Evolutionary conservation across 352 stramenopile species (phyloP), one percentile per base, ranked within the genome.

Genomic region (Globisporangium spinosum): DNA sequence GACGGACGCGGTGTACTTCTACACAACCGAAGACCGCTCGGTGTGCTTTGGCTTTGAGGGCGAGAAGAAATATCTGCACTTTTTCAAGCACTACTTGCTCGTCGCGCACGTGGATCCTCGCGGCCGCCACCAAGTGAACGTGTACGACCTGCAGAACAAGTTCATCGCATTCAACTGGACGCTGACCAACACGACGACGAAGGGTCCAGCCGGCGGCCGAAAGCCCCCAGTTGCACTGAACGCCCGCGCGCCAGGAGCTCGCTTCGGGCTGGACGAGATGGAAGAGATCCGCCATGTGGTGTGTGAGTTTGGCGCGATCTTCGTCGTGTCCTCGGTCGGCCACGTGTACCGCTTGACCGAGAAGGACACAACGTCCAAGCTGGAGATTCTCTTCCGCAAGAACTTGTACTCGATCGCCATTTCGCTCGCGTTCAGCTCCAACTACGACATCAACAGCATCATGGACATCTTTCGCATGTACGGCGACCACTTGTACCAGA

Each of bases 371-470:
- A 87, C 86, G 22, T 98, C 97, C 20, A 99, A 99, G 77, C 78
- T 99, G 6, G 91, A 98, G 70, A 95, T 98, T 25, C 77, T 99
- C 20, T 98, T 98, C 62, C 87, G 96, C 62, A 98, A 99, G 74
- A 98, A 99, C 75, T 73, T 99, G 35, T 99, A 98, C 76, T 93
- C 93, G 38, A 98, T 98, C 59, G 98, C 98, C 35, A 98, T 99
- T 62, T 98, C 95, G 65, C 89, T 99, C 54, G 97, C 97, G 5
- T 98, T 95, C 72, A 96, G 88, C 76, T 94, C 97, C 67, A 97
- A 98, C 68, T 95, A 97, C 72, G 84, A 98, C 62, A 87, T 98
- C 29, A 93, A 94, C 62, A 97, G 96, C 66, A 98, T 99, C 67
- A 98, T 98, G 73, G 89, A 96, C 38, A 98, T 99, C 34, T 97